Evolutionary conservation across 306 rosid genomes (phyloP), one percentile per base, ranked within the genome.

Genomic region (Sophora flavescens): DNA sequence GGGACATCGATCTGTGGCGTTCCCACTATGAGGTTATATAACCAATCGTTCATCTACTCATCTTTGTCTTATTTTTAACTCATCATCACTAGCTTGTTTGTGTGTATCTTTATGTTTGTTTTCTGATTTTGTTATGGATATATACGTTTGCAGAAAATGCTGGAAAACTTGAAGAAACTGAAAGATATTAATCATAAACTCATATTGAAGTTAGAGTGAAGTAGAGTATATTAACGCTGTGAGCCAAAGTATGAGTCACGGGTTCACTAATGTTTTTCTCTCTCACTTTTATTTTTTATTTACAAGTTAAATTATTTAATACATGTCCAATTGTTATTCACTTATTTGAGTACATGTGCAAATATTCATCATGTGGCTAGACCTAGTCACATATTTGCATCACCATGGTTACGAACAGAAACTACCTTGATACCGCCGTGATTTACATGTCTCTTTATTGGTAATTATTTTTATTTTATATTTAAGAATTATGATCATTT

Each of bases 361-460:
- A 93, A 70, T 87, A 35, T 89, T 86, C 56, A 67, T 91, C 35
- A 84, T 87, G 89, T 91, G 96, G 96, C 56, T 91, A 79, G 96
- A 91, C 70, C 2, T 83, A 13, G 96, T 91, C 48, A 91, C 96
- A 0, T 91, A 91, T 39, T 80, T 91, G 85, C 96, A 91, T 50
- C 96, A 91, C 84, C 96, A 91, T 79, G 96, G 90, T 33, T 72
- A 89, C 68, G 84, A 91, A 60, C 80, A 86, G 51, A 89, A 91
- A 70, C 89, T 91, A 45, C 97, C 97, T 22, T 91, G 97, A 93
- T 91, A 91, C 87, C 83, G 97, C 0, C n/a, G n/a, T n/a, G n/a
- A n/a, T n/a, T n/a, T n/a, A n/a, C n/a, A n/a, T n/a, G n/a, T n/a
- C n/a, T n/a, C n/a, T n/a, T n/a, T n/a, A n/a, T n/a, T n/a, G n/a